Evolutionary conservation across 208 protist species (phyloP), one percentile per base, ranked within the genome.

Genomic region (Leishmania arabica): DNA sequence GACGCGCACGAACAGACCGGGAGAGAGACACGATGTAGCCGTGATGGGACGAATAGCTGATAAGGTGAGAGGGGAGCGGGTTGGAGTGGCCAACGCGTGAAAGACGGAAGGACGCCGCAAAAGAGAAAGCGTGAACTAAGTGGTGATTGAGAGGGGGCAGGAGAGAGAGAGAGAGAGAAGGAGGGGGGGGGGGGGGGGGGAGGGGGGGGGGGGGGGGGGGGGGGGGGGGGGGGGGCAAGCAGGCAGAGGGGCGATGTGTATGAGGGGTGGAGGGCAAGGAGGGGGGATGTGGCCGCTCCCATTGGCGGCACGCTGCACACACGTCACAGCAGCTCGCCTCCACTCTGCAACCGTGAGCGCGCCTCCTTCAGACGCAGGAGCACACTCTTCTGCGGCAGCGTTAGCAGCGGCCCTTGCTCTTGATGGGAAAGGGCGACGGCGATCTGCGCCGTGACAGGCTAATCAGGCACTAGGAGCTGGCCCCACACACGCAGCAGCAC

Each of bases 401-500:
- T 68, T 34, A 93, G 69, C 54, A 95, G 78, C 65, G 69, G 72
- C 2, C 83, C 82, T 70, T 91, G 75, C 45, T 11, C 45, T 49
- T 49, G 45, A n/a, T 91, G 85, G 40, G 94, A 77, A 37, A 93
- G 77, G 31, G 82, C 77, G 24, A 94, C 81, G 34, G 90, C 86
- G 7, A 77, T 83, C 79, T 89, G 80, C 66, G 93, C 71, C 82
- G 92, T 86, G 21, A 92, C 83, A 27, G 78, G 40, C 89, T 87
- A 94, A 31, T 89, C 92, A 1, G 81, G 64, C 56, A 88, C 74
- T 40, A 95, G 92, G 75, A 86, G 64, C 70, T 94, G 8, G 45
- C 9, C 92, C 90, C 86, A 92, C 65, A 94, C 72, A 17, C 88
- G 80, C 66, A 85, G 80, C 31, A 90, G 79, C 69, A 93, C 69